Conservation (phyloP, 768 basidiomycete species). For the Neoboletus brunneissimus region DNA sequence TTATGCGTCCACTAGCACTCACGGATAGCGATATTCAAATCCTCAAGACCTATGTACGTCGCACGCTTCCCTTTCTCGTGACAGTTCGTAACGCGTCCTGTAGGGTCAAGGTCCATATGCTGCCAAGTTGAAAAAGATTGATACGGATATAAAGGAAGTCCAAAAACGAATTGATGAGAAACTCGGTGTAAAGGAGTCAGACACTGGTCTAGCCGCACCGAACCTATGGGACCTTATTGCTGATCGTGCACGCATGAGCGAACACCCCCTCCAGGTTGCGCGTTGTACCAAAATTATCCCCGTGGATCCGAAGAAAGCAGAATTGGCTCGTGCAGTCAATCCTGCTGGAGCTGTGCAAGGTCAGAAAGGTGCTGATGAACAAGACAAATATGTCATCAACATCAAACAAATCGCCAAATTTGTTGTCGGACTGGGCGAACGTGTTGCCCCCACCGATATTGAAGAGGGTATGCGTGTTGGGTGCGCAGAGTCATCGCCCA, state of each 20-base stretch:
- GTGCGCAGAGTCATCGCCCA: conserved; percentile 45
- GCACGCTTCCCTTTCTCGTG: not conserved
- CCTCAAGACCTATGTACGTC: conserved; percentile 90
- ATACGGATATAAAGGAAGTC: conserved; percentile 90
- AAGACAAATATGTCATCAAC: conserved; percentile 99
- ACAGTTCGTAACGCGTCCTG: not conserved
- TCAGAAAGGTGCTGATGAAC: conserved; percentile 96
- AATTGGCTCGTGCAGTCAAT: conserved; percentile 75
- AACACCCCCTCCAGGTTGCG: conserved; percentile 94
- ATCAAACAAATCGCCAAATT: conserved; percentile 99
- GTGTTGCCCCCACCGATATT: conserved; percentile 96
- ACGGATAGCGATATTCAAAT: conserved; percentile 99
- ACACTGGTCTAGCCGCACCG: conserved; percentile 94
- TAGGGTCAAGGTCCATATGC: conserved; percentile 99
- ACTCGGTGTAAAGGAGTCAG: conserved; percentile 97
- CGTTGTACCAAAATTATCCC: conserved; percentile 98
- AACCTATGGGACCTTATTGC: conserved; percentile 97
- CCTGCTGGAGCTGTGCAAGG: conserved; percentile 75
- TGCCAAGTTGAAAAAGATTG: conserved; percentile 79
- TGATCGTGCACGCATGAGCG: conserved; percentile 86
- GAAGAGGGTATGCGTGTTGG: conserved; percentile 99
- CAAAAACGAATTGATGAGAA: conserved; percentile 98
- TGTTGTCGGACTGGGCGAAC: conserved; percentile 94
- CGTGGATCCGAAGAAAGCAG: conserved; percentile 70
- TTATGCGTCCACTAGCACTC: conserved; percentile 54